Evolutionary conservation across 305 asterid species (phyloP).

Genomic region (Withania somnifera): DNA sequence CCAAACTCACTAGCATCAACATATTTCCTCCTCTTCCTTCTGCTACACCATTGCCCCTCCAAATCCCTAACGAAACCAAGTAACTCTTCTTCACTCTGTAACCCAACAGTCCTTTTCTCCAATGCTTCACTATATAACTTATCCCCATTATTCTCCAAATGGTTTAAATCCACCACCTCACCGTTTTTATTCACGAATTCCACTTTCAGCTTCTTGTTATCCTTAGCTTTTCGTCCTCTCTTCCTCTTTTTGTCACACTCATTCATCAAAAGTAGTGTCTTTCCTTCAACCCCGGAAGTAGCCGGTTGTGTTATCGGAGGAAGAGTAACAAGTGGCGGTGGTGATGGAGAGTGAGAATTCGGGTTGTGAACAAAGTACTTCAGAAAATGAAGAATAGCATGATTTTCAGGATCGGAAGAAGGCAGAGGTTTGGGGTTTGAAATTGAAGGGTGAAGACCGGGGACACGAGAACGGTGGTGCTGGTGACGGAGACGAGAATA

Average conservation of each 20-base stretch:
- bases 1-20: slow-evolving; percentile 59
- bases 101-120: slow-evolving; percentile 51
- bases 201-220: slow-evolving; percentile 19
- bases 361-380: slow-evolving; percentile 53
- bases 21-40: slow-evolving; percentile 85
- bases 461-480: slow-evolving; percentile 42
- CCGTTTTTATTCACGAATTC: slow-evolving; percentile 48
- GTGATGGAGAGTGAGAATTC: slow-evolving; percentile 37
- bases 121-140: slow-evolving; percentile 42
- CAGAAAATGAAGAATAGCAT: slow-evolving; percentile 54
- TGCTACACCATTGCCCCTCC: slow-evolving; percentile 93
- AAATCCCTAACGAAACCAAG: slow-evolving; percentile 51
- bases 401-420: slow-evolving; percentile 52
- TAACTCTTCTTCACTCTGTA: slow-evolving; percentile 56
- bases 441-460: slow-evolving; percentile 42
- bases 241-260: slow-evolving; percentile 30
- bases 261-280: slow-evolving; percentile 19
- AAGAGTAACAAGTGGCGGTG: slow-evolving; percentile 23
- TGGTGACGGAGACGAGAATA: slow-evolving; percentile 33
- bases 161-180: slow-evolving; percentile 43
- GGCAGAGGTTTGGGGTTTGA: slow-evolving; percentile 19
- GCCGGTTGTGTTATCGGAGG: slow-evolving; percentile 3
- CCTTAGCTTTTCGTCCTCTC: slow-evolving; percentile 27
- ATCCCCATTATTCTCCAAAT: slow-evolving; percentile 59
- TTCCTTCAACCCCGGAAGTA: slow-evolving; percentile 30